Percentiles rank a stretch among this genome's conserved stretches.
phyloP scores from a whole-genome alignment of 2,329 filamentous ascomycete species.

The Hypoxylon sp. region DNA sequence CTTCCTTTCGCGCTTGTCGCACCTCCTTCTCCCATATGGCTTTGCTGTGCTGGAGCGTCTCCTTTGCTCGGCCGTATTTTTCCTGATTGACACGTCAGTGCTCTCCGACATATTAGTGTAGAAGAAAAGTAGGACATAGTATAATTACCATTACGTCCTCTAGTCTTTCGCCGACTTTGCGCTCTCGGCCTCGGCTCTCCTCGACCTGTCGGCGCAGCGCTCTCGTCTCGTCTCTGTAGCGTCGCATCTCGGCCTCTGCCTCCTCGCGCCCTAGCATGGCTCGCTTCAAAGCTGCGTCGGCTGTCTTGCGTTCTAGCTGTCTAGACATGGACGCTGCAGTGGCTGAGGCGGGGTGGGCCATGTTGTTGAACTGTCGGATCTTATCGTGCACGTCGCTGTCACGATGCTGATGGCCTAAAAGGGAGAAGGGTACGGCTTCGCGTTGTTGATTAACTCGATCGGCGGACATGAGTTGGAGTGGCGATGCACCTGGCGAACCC shows the following conservation, averaged over 20 bases:
- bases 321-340: constrained; percentile 53
- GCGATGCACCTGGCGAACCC: constrained; percentile 38
- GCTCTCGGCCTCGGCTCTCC: constrained; percentile 71
- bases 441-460: constrained; percentile 46
- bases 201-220: constrained; percentile 65
- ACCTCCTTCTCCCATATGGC: constrained; percentile 78
- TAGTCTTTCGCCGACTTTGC: constrained; percentile 70
- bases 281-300: constrained; percentile 70
- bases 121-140: neutral
- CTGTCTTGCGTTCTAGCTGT: constrained; percentile 69
- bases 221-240: constrained; percentile 67
- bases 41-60: constrained; percentile 71
- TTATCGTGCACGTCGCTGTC: constrained; percentile 48
- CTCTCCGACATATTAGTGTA: neutral
- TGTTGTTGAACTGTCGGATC: constrained; percentile 47
- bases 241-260: constrained; percentile 72
- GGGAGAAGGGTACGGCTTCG: constrained; percentile 31
- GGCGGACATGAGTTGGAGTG: constrained; percentile 42
- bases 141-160: constrained; percentile 72
- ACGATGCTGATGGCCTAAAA: constrained; percentile 32
- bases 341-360: constrained; percentile 33
- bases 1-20: constrained; percentile 72
- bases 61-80: constrained; percentile 73
- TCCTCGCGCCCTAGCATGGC: constrained; percentile 75
- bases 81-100: constrained; percentile 57